Evolutionary conservation across 352 stramenopile genomes (phyloP).

Genomic region (Globisporangium sylvaticum): DNA sequence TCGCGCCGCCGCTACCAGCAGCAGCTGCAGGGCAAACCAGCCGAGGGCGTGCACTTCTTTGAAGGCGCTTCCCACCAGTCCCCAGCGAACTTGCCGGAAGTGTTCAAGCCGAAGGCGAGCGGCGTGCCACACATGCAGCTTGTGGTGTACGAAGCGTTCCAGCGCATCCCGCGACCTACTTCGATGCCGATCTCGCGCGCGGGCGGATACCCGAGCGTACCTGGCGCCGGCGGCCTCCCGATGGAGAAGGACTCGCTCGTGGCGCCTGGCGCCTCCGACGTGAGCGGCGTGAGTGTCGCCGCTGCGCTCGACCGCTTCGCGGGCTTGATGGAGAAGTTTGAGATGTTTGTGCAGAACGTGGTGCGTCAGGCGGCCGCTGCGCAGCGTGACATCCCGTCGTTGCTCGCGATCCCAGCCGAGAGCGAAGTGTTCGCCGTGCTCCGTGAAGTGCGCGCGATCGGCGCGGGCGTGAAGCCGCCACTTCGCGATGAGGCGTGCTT

Average conservation of each 20-base stretch:
- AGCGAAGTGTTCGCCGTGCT: slow-evolving; percentile 85
- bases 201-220: slow-evolving; percentile 26
- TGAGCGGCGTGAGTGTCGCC: slow-evolving; percentile 57
- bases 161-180: slow-evolving; percentile 91
- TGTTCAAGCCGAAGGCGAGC: slow-evolving; percentile 92
- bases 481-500: slow-evolving; percentile 90
- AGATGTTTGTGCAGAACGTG: slow-evolving; percentile 86
- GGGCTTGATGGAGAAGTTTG: slow-evolving; percentile 82
- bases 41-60: slow-evolving; percentile 70
- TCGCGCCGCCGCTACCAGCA: slow-evolving; percentile 84
- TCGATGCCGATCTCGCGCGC: slow-evolving; percentile 79
- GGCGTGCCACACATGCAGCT: slow-evolving; percentile 93
- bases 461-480: slow-evolving; percentile 64
- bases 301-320: slow-evolving; percentile 80
- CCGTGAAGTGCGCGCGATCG: slow-evolving; percentile 72
- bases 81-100: slow-evolving; percentile 86
- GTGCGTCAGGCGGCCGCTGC: slow-evolving; percentile 65
- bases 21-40: slow-evolving; percentile 78
- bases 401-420: slow-evolving; percentile 63
- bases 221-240: slow-evolving; percentile 21
- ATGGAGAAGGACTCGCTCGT: slow-evolving; percentile 36
- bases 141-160: slow-evolving; percentile 98
- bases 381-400: slow-evolving; percentile 72
- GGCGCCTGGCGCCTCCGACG: slow-evolving; percentile 19
- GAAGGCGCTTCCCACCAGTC: slow-evolving; percentile 65